These are phyloP conservation scores for Calonectria montana DNA, from an alignment of 2,329 filamentous ascomycete species.

Conservation along the genomic window DNA sequence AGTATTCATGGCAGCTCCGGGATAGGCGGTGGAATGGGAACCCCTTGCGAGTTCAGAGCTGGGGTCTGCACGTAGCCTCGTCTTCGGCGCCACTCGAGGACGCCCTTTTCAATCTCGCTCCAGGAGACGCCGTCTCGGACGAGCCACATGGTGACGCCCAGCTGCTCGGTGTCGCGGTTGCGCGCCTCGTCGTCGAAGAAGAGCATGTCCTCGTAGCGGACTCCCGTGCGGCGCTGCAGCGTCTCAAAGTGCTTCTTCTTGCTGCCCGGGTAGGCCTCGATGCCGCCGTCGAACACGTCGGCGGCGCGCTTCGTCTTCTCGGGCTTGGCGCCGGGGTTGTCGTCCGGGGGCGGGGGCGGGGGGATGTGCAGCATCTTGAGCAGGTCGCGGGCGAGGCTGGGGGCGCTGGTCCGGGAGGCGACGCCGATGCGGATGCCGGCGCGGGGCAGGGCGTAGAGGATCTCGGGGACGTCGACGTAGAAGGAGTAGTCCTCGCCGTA, in stretches of 20 bases:
- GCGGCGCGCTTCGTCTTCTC: conserved; percentile 59
- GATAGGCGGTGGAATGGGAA: not conserved
- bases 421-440: conserved; percentile 70
- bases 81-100: conserved; percentile 83
- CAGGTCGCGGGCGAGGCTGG: conserved; percentile 83
- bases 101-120: conserved; percentile 81
- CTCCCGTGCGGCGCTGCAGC: conserved; percentile 75
- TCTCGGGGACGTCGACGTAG: conserved; percentile 75
- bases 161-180: conserved; percentile 81
- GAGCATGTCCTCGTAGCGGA: conserved; percentile 85
- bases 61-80: conserved; percentile 58
- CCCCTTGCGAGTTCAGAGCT: not conserved
- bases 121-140: conserved; percentile 83
- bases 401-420: conserved; percentile 84
- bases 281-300: conserved; percentile 68
- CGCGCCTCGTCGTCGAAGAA: conserved; percentile 95
- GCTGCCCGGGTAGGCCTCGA: conserved; percentile 79
- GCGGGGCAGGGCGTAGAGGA: conserved; percentile 69
- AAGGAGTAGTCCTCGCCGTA: conserved; percentile 76
- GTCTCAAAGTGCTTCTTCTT: conserved; percentile 89
- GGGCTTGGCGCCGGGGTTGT: conserved; percentile 34
- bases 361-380: conserved; percentile 77
- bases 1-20: not conserved
- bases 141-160: conserved; percentile 88
- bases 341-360: conserved; percentile 40